Base-by-base conservation (phyloP, 352 stramenopile genomes). In the Globisporangium solare region DNA sequence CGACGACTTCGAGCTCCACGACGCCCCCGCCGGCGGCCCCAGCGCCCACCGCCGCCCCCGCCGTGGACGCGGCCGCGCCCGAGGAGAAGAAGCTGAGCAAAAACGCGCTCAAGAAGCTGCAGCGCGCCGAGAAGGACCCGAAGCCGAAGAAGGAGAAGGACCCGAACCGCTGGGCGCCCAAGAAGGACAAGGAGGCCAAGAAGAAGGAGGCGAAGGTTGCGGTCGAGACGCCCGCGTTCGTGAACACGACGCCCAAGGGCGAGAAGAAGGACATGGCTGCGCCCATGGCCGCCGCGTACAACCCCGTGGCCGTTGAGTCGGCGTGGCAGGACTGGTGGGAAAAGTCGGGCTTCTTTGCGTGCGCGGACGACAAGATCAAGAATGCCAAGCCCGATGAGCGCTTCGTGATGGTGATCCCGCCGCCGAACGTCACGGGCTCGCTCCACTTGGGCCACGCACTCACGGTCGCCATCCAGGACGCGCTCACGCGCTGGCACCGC, bases 321-420 rank as follows among this genome's bases (percentile, higher is more conserved):
- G 92, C 95, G 24, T 99, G 98, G 98, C 96, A 99, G 74, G 94
- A 97, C 63, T 99, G 97, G 96, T 99, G 97, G 98, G 95, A 99
- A 69, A 77, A 79, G 21, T 76, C 70, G 35, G 96, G 95, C 46
- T 99, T 95, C 82, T 99, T 98, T 77, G 89, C 80, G 51, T 97
- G 95, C 70, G 85, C 97, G 62, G 82, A 96, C 27, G 73, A 92
- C 15, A 79, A 86, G 58, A 91, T 90, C 57, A 76, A 83, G 45
- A 71, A 71, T 32, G 78, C 79, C 13, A 85, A 87, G 57, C 63
- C 80, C 13, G 68, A 90, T 35, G 90, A 99, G 55, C 83, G 81
- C 65, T 99, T 99, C 69, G 87, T 99, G 56, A 99, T 99, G 93
- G 97, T 99, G 51, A 94, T 95, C 58, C 79, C 86, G 6, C 83